These are phyloP conservation scores for Forsythia viridissima DNA, from an alignment of 257 asterid species.

Conservation along the genomic window DNA sequence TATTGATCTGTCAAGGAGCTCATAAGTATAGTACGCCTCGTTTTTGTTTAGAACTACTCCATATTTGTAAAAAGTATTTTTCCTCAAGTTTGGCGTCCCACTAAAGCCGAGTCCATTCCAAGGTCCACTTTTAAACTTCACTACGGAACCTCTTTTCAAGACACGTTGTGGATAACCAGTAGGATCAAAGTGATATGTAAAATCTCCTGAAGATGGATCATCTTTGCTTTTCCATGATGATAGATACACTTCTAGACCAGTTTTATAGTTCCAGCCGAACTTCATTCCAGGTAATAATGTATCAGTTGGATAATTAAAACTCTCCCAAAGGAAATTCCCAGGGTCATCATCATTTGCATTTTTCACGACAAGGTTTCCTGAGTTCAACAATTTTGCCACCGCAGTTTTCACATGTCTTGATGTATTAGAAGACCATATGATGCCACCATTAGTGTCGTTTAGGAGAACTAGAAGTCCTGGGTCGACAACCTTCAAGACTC, in stretches of 20 bases:
- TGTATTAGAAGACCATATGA: slow-evolving; percentile 16
- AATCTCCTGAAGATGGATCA: slow-evolving; percentile 51
- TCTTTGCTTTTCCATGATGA: slow-evolving; percentile 37
- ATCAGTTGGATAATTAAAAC: slow-evolving; percentile 32
- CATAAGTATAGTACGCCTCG: slow-evolving; percentile 33
- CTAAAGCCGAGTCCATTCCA: slow-evolving; percentile 58
- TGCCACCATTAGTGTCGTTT: slow-evolving; percentile 1
- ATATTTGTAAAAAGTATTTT: neutral
- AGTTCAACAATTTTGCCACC: neutral
- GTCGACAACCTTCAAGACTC: neutral
- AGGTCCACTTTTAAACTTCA: slow-evolving; percentile 33
- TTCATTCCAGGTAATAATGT: slow-evolving; percentile 20
- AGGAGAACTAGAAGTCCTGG: slow-evolving; percentile 1
- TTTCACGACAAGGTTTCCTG: slow-evolving; percentile 38
- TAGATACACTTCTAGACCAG: slow-evolving; percentile 18
- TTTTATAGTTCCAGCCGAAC: slow-evolving; percentile 34
- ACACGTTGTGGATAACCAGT: slow-evolving; percentile 39
- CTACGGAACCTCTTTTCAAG: neutral
- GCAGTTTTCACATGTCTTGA: neutral
- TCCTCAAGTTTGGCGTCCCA: slow-evolving; percentile 22
- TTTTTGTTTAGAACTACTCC: slow-evolving; percentile 10
- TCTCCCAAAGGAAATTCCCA: slow-evolving; percentile 31
- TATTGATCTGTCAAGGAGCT: slow-evolving; percentile 23
- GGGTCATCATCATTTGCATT: slow-evolving; percentile 14
- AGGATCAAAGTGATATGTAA: slow-evolving; percentile 21